A percentile compares a stretch with the other conserved stretches of the same genome.
Conservation (phyloP, 139 green algal genomes). For the Gonium pectorale region DNA sequence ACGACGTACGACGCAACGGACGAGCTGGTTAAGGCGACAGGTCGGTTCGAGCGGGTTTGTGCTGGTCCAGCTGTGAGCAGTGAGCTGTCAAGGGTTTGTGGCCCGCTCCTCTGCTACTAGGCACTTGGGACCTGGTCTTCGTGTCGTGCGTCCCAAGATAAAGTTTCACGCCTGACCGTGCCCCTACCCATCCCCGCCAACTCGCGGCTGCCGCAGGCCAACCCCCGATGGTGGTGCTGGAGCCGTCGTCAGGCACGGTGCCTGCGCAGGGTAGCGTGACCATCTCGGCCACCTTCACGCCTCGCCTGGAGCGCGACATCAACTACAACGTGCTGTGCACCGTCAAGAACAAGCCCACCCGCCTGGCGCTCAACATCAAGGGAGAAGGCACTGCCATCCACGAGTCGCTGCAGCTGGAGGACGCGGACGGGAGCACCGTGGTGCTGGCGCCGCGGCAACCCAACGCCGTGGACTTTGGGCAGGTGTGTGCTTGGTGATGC, state of each 20-base stretch:
- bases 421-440: conserved; percentile 59
- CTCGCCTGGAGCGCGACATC: conserved; percentile 61
- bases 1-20: conserved; percentile 72
- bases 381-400: conserved; percentile 84
- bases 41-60: too few species aligned
- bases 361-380: conserved; percentile 82
- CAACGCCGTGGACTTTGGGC: conserved; percentile 83
- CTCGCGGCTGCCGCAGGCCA: too few species aligned
- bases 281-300: conserved; percentile 70
- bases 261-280: conserved; percentile 55
- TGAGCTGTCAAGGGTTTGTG: too few species aligned
- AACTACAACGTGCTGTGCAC: conserved; percentile 84
- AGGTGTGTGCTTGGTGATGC: too few species aligned
- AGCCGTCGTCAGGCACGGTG: conserved; percentile 70
- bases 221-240: conserved; percentile 69
- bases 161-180: too few species aligned
- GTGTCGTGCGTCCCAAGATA: too few species aligned
- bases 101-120: too few species aligned
- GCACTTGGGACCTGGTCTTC: too few species aligned
- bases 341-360: conserved; percentile 79
- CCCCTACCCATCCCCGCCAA: too few species aligned
- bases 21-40: conserved; percentile 60
- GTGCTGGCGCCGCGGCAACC: conserved; percentile 54
- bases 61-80: too few species aligned
- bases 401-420: conserved; percentile 73